phyloP scores from a whole-genome alignment of 805 yeast genomes.

The Hanseniaspora vineae region DNA sequence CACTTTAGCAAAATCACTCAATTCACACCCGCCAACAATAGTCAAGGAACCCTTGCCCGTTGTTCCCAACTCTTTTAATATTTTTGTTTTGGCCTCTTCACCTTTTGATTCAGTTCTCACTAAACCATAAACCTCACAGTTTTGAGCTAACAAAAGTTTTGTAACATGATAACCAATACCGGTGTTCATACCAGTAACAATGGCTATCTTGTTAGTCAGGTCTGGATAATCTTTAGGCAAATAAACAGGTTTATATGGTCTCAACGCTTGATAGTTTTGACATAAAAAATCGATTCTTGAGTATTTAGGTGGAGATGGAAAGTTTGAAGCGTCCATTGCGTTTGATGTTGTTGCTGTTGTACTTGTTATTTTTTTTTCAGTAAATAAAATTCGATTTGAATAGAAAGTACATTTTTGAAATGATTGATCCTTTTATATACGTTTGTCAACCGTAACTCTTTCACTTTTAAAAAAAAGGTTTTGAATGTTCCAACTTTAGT shows the following conservation, averaged over 20 bases:
- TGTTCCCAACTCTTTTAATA: constrained; percentile 13
- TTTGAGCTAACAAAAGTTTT: constrained; percentile 19
- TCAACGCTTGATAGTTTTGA: constrained; percentile 13
- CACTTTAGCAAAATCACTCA: constrained; percentile 26
- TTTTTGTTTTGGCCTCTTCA: constrained; percentile 17
- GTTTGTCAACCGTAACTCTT: too few species aligned
- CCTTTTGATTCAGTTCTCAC: constrained; percentile 26
- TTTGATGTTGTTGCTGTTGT: too few species aligned
- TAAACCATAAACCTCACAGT: constrained; percentile 22
- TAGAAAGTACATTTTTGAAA: too few species aligned
- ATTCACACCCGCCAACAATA: constrained; percentile 23
- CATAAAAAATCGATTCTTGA: too few species aligned
- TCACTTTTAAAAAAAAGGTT: too few species aligned
- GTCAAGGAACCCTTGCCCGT: constrained; percentile 16
- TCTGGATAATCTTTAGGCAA: constrained; percentile 25
- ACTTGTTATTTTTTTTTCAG: too few species aligned
- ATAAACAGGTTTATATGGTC: constrained; percentile 19
- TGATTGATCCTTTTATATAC: too few species aligned
- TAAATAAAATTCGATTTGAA: too few species aligned
- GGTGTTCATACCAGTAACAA: constrained; percentile 29
- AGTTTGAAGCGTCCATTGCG: too few species aligned
- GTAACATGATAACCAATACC: constrained; percentile 25
- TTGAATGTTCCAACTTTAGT: too few species aligned
- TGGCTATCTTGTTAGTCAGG: constrained; percentile 24
- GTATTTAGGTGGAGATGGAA: too few species aligned